Evolutionary conservation across 805 yeast species (phyloP).

Genomic region (Kodamaea hsintzibuensis): DNA sequence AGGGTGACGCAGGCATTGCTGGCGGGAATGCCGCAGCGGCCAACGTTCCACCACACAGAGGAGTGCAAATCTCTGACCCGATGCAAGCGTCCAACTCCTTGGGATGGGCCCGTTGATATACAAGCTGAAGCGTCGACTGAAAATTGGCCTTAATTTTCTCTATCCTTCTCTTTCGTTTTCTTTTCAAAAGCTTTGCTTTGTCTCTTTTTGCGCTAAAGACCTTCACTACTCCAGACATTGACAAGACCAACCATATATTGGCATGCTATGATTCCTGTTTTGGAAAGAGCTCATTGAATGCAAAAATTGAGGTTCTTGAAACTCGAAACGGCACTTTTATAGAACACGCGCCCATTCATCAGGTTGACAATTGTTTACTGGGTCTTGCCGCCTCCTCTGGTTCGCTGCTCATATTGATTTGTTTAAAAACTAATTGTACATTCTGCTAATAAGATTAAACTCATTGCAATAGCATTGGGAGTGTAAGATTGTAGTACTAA

Average conservation of each 20-base stretch:
- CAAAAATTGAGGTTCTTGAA: slow-evolving; percentile 10
- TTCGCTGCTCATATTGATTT: background rate
- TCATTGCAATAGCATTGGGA: too few species aligned
- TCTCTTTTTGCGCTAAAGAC: background rate
- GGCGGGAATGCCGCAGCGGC: slow-evolving; percentile 3
- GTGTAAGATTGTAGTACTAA: too few species aligned
- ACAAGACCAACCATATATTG: background rate
- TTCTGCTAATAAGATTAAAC: background rate
- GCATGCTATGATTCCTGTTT: slow-evolving; percentile 6
- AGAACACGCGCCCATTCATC: slow-evolving; percentile 4
- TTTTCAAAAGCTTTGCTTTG: slow-evolving; percentile 2
- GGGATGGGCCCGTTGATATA: slow-evolving; percentile 51
- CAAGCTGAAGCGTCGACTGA: background rate
- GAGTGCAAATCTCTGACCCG: slow-evolving; percentile 59
- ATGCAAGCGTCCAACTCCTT: slow-evolving; percentile 69
- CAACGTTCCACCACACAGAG: slow-evolving; percentile 25
- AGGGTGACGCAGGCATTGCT: slow-evolving; percentile 1
- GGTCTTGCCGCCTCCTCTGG: background rate
- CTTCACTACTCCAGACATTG: slow-evolving; percentile 1
- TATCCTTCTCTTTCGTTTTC: slow-evolving; percentile 1
- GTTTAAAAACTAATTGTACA: background rate
- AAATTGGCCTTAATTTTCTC: background rate
- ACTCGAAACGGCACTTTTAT: slow-evolving; percentile 8
- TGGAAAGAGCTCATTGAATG: slow-evolving; percentile 9
- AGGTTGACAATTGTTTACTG: background rate